Evolutionary conservation across 192 early-diverging fungal species (phyloP), one percentile per base, ranked within the genome.

Genomic region (Gigaspora rosea): DNA sequence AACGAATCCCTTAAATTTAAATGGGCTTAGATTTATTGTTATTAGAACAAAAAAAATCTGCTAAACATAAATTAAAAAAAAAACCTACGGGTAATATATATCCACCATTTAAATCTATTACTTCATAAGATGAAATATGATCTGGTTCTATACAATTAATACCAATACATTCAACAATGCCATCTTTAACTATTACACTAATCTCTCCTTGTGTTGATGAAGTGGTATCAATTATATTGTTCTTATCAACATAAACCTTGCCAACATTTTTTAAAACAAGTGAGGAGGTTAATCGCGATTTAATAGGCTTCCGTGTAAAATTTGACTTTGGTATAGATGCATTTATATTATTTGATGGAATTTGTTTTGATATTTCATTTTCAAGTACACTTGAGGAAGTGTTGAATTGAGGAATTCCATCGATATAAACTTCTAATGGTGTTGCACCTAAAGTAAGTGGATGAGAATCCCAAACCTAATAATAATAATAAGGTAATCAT

Each of bases 381-480:
- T 12, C 18, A 12, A 76, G 51, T 18, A 67, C 33, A 66, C 51
- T 67, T 18, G 7, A n/a, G 0, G 49, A n/a, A 0, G 78, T 74
- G 50, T 86, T 80, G 77, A 90, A 89, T 66, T 90, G 89, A 0
- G 85, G 69, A 20, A 87, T 84, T 59, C 94, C 94, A 78, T 95
- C 94, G 56, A 91, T 82, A 76, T 86, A 92, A 11, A 95, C 93
- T 74, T 90, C 84, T 22, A 93, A 76, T 63, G 94, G 94, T 79
- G 89, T 84, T 22, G 94, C 90, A 27, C 92, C 92, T 6, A 94
- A 75, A 6, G 78, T 57, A 7, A 95, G 80, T 7, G 94, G 94
- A 69, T 89, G 79, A 49, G 87, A 86, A 78, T 91, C 86, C 94
- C 94, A 95, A 63, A 95, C 84, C 72, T 73, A 41, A 41, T 41